Conservation (phyloP, 1,284 basidiomycete species). For the Puccinia novopanici region DNA sequence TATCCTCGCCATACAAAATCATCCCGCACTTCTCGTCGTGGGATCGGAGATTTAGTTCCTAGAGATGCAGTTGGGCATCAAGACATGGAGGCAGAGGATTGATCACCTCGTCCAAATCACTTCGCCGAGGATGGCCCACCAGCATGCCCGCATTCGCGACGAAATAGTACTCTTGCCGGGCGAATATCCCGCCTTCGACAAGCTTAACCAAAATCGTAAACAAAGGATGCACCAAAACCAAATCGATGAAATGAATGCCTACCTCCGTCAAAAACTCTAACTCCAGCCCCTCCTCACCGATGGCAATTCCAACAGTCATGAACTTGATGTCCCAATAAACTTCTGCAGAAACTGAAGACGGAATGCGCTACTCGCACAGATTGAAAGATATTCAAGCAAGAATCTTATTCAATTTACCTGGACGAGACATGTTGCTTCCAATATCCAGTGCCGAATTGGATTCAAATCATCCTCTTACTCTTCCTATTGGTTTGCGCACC, state of each 20-base stretch:
- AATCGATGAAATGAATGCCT: constrained; percentile 37
- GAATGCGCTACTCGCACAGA: constrained; percentile 73
- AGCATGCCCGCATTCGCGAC: constrained; percentile 19
- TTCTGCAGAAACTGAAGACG: constrained; percentile 70
- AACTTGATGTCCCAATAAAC: constrained; percentile 52
- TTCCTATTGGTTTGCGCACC: constrained; percentile 67
- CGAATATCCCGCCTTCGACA: constrained; percentile 41
- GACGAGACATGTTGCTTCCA: constrained; percentile 79
- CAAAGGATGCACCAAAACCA: constrained; percentile 26
- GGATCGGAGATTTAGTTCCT: constrained; percentile 86
- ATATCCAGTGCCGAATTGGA: constrained; percentile 69
- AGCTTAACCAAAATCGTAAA: constrained; percentile 34
- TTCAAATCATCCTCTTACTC: constrained; percentile 68
- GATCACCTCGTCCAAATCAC: constrained; percentile 33
- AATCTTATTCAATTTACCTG: constrained; percentile 74
- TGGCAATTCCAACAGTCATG: constrained; percentile 37
- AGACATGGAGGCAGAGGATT: constrained; percentile 20
- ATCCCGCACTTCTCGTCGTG: constrained; percentile 71
- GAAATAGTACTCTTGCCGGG: constrained; percentile 46
- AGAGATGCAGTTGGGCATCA: constrained; percentile 58
- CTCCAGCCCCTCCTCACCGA: constrained; percentile 24
- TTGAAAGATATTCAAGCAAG: constrained; percentile 73
- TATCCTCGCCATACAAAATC: constrained; percentile 39
- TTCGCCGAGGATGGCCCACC: not conserved
- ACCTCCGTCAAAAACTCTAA: constrained; percentile 20